Conservation (phyloP, 148 eudicot genomes). For the Rheum nobile region DNA sequence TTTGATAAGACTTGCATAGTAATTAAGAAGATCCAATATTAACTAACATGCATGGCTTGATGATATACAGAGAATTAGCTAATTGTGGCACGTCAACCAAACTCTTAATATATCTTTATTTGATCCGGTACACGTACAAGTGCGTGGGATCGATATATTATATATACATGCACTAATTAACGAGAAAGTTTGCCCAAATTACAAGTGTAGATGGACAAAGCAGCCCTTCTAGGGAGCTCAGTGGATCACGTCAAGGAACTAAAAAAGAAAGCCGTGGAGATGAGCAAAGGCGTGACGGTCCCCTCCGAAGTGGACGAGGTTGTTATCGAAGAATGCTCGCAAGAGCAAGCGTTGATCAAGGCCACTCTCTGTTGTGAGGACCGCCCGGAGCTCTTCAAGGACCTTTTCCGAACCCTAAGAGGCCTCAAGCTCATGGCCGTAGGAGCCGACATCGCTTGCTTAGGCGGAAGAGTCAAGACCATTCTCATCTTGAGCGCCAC, state of each 20-base stretch:
- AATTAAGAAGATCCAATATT: too few species aligned
- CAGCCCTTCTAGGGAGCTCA: constrained; percentile 58
- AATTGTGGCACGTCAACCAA: too few species aligned
- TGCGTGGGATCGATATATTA: too few species aligned
- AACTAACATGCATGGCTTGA: too few species aligned
- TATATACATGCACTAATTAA: background rate
- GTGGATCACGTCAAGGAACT: constrained; percentile 63
- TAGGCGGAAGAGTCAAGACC: constrained; percentile 69
- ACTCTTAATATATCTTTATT: too few species aligned
- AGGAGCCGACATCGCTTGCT: constrained; percentile 52
- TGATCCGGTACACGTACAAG: too few species aligned
- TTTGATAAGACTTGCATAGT: too few species aligned
- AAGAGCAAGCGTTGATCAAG: constrained; percentile 20
- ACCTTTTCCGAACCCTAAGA: constrained; percentile 46
- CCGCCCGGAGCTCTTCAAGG: constrained; percentile 47
- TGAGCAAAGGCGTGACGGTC: constrained; percentile 32
- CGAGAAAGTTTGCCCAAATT: background rate
- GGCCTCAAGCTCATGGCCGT: constrained; percentile 34
- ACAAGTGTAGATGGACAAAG: constrained; percentile 85
- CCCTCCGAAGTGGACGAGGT: constrained; percentile 67
- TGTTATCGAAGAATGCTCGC: constrained; percentile 21
- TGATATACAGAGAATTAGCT: too few species aligned
- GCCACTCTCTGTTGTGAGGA: constrained; percentile 71
- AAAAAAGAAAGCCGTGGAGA: constrained; percentile 38
- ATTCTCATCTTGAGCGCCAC: constrained; percentile 30